A percentile compares a stretch with the other conserved stretches of the same genome.
Conservation (phyloP, 139 green algal species). For the Chlamydomonas sp. region DNA sequence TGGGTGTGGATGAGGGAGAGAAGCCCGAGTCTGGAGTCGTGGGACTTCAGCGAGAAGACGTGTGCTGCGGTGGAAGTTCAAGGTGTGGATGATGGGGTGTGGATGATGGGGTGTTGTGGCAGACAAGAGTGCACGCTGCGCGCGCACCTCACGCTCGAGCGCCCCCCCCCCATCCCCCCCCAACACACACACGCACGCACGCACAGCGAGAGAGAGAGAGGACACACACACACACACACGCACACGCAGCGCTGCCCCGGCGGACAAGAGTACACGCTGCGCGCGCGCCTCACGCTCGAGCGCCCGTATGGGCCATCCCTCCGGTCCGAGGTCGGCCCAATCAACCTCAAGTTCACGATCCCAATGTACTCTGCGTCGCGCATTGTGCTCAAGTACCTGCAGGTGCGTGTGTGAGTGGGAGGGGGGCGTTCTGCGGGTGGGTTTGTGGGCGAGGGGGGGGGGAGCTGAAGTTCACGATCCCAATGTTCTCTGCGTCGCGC, state of each 20-base stretch:
- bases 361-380: conserved; percentile 70
- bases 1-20: too few species aligned
- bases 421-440: too few species aligned
- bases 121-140: too few species aligned
- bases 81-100: conserved; percentile 14
- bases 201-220: too few species aligned
- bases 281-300: conserved; percentile 46
- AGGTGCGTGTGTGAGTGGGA: too few species aligned
- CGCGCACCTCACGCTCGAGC: too few species aligned
- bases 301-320: conserved; percentile 34
- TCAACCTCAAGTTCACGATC: conserved; percentile 90
- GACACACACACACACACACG: too few species aligned
- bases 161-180: too few species aligned
- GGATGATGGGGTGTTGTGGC: neutral
- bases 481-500: conserved; percentile 66
- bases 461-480: conserved; percentile 88
- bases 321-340: conserved; percentile 64
- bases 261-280: conserved; percentile 53
- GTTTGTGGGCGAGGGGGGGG: too few species aligned
- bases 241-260: too few species aligned
- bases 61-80: conserved; percentile 39
- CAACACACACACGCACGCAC: too few species aligned
- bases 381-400: conserved; percentile 57
- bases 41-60: conserved; percentile 62
- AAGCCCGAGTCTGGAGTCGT: conserved; percentile 31